Evolutionary conservation across 2,329 filamentous ascomycete species (phyloP).

Genomic region (Cytospora leucostoma): DNA sequence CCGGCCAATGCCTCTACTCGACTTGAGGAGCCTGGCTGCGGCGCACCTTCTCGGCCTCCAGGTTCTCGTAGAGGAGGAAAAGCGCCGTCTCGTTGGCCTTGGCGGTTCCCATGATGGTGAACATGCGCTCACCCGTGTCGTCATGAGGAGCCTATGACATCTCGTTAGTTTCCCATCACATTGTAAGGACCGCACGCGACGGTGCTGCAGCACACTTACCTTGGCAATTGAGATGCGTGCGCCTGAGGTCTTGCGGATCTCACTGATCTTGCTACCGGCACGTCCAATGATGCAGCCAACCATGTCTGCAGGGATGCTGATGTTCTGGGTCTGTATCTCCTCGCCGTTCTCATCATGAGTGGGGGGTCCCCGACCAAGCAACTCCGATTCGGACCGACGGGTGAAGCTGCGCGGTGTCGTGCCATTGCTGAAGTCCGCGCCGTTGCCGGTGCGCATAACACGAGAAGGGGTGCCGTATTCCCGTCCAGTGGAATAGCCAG

Average conservation of each 20-base stretch:
- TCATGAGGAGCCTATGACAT: conserved; percentile 75
- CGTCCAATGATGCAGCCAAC: conserved; percentile 99
- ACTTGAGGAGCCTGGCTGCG: conserved; percentile 73
- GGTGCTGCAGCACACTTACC: conserved; percentile 43
- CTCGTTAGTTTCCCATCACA: conserved; percentile 27
- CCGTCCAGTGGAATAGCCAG: conserved; percentile 49
- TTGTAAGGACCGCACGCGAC: not conserved
- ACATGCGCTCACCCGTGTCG: conserved; percentile 98
- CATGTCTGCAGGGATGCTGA: conserved; percentile 99
- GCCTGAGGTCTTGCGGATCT: conserved; percentile 95
- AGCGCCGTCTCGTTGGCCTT: conserved; percentile 94
- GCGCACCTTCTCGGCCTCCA: conserved; percentile 98
- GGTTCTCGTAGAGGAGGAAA: conserved; percentile 96
- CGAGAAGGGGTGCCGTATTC: conserved; percentile 65
- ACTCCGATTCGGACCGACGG: conserved; percentile 76
- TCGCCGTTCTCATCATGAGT: conserved; percentile 95
- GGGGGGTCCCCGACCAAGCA: conserved; percentile 75
- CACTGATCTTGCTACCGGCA: conserved; percentile 94
- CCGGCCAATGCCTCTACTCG: conserved; percentile 45
- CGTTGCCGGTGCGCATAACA: conserved; percentile 94
- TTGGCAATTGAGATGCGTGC: conserved; percentile 98
- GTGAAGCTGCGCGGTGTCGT: conserved; percentile 63
- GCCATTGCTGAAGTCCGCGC: conserved; percentile 93
- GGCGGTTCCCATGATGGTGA: conserved; percentile 96
- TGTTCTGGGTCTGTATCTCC: conserved; percentile 98